A percentile compares a stretch with the other conserved stretches of the same genome.
phyloP scores from a whole-genome alignment of 1,139 yeast genomes.

The Geotrichum aggregatum region DNA sequence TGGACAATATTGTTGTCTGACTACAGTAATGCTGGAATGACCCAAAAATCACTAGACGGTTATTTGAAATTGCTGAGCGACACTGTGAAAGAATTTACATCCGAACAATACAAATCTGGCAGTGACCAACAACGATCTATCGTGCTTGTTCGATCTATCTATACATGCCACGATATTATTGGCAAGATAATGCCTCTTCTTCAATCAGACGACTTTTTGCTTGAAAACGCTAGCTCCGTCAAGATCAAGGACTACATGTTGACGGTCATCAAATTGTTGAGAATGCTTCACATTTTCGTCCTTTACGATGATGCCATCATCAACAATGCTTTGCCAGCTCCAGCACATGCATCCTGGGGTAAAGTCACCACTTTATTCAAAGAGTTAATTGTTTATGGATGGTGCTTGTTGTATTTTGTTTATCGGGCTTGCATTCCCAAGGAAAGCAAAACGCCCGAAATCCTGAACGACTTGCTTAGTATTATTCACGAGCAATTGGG shows the following conservation, averaged over 20 bases:
- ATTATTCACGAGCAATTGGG: constrained; percentile 74
- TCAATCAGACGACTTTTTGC: constrained; percentile 25
- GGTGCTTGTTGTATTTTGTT: constrained; percentile 39
- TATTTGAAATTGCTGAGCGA: constrained; percentile 50
- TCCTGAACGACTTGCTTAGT: constrained; percentile 48
- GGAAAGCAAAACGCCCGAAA: constrained; percentile 25
- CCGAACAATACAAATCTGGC: constrained; percentile 28
- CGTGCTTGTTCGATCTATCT: constrained; percentile 42
- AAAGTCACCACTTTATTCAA: constrained; percentile 45
- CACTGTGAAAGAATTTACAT: constrained; percentile 42
- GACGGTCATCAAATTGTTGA: constrained; percentile 38
- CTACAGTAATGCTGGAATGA: constrained; percentile 47
- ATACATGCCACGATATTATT: constrained; percentile 47
- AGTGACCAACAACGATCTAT: constrained; percentile 28
- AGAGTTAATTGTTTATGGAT: constrained; percentile 49
- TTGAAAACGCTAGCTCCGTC: constrained; percentile 21
- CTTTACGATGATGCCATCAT: constrained; percentile 42
- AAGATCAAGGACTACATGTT: constrained; percentile 29
- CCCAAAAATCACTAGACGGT: constrained; percentile 49
- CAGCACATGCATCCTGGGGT: constrained; percentile 38
- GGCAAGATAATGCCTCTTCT: constrained; percentile 32
- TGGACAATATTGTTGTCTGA: constrained; percentile 72
- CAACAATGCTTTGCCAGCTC: constrained; percentile 33
- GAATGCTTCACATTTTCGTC: constrained; percentile 44
- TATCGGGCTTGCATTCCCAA: constrained; percentile 28